Conservation (phyloP, 176 grass and related monocot species). For the Metroxylon sagu region DNA sequence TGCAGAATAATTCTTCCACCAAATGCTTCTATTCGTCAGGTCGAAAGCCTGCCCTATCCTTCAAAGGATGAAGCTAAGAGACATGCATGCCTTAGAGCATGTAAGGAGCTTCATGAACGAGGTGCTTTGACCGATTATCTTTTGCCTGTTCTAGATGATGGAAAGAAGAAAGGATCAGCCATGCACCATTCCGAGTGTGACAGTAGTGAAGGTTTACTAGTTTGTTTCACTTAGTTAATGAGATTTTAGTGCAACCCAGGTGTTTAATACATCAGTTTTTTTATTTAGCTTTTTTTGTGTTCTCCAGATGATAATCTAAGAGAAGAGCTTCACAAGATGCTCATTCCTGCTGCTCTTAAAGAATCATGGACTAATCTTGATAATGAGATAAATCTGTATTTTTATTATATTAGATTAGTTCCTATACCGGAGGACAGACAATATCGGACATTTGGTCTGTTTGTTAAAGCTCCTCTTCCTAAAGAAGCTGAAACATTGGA, state of each 20-base stretch:
- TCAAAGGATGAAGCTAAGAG: slow-evolving; percentile 91
- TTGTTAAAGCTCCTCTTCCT: slow-evolving; percentile 61
- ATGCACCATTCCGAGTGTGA: slow-evolving; percentile 29
- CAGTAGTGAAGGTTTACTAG: slow-evolving; percentile 36
- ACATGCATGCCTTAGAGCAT: slow-evolving; percentile 77
- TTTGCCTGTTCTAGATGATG: slow-evolving; percentile 50
- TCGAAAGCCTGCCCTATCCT: slow-evolving; percentile 46
- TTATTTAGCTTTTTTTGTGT: slow-evolving; percentile 25
- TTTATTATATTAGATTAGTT: slow-evolving; percentile 74
- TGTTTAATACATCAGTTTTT: slow-evolving; percentile 12
- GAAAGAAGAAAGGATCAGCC: slow-evolving; percentile 37
- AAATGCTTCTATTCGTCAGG: slow-evolving; percentile 75
- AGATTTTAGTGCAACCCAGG: background rate
- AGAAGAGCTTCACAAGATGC: slow-evolving; percentile 85
- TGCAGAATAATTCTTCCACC: slow-evolving; percentile 82
- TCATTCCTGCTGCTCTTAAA: slow-evolving; percentile 61
- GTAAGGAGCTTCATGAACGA: slow-evolving; percentile 55
- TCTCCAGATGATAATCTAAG: slow-evolving; percentile 76
- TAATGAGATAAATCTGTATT: slow-evolving; percentile 44
- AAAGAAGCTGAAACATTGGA: slow-evolving; percentile 73
- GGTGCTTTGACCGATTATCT: slow-evolving; percentile 95
- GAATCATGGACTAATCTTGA: slow-evolving; percentile 35
- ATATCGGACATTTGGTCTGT: slow-evolving; percentile 89
- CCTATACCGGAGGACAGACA: slow-evolving; percentile 67
- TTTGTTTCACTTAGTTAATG: background rate